Evolutionary conservation across 2,329 filamentous ascomycete species (phyloP), one percentile per base, ranked within the genome.

Genomic region (Talaromyces piceae): DNA sequence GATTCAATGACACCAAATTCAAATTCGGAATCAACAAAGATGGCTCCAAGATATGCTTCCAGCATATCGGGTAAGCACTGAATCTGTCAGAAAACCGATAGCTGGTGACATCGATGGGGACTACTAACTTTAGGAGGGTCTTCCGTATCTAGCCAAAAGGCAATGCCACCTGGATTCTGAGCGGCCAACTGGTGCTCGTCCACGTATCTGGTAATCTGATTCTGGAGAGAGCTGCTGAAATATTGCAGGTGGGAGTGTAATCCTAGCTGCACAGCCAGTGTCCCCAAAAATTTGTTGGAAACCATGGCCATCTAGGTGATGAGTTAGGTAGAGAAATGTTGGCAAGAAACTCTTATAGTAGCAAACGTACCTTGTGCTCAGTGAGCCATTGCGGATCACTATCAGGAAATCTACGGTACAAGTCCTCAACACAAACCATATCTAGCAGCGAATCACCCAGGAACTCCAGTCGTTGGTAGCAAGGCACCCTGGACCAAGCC

Each of bases 361-460:
- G 3, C n/a, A 13, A 20, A 54, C 62, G 49, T 63, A 74, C 74
- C 59, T 97, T 97, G 76, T 97, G 91, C 69, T 97, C 93, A 0
- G 93, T 97, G 53, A 98, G 76, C 91, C 91, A 97, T 65, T 97
- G 91, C 0, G 93, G 91, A 61, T 95, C 90, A 52, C 86, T 87
- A 47, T 81, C 74, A 0, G 90, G 89, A 59, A 87, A 89, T 3
- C 75, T 77, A 58, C 83, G 78, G 70, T 89, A 97, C 3, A 98
- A 77, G 59, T 88, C 83, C 59, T 91, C 86, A 50, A 97, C 84
- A 60, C 86, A 88, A 9, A 78, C 86, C 81, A 91, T 87, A 63
- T 96, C 91, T 1, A 95, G 81, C 2, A 97, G 76, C 0, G 91
- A 82, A 64, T 97, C 93, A 0, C 91, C 91, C 0, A 97, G 73